Evolutionary conservation across 2,329 filamentous ascomycete genomes (phyloP), one percentile per base, ranked within the genome.

Genomic region (Pseudogymnoascus sp.): DNA sequence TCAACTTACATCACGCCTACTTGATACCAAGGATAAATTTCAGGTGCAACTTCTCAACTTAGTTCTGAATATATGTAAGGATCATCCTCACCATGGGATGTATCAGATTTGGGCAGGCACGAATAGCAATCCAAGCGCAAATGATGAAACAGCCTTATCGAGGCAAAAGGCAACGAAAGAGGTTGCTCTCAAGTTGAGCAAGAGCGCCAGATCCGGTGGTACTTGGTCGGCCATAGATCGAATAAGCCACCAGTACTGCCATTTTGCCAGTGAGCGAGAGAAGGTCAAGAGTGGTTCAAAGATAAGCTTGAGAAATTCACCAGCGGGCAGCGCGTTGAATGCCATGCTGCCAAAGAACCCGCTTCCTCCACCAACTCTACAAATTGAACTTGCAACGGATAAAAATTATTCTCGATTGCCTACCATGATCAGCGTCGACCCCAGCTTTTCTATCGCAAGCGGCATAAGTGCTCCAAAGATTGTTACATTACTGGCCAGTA

Each of bases 71-170:
- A 96, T 99, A 62, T 97, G 93, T 71, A 81, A 84, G 9, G 92
- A 99, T 63, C 95, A 99, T 75, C 96, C 95, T 0, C 96, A 93
- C 73, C 96, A 99, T 72, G 92, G 92, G 59, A 93, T 97, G 87
- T 96, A 99, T 73, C 93, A 97, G 69, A 91, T 99, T 43, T 97
- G 93, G 80, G 90, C 93, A 2, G 88, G 89, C 21, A 87, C 85
- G 49, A 89, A 87, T 69, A 86, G 83, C 61, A 88, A 86, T 64
- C 83, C 82, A 60, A 86, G 88, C 68, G 81, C 80, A 61, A 87
- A 89, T 68, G 93, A 97, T 67, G 85, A 89, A 41, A 83, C 88
- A 3, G 89, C 90, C 0, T 78, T 87, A 18, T 88, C 89, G 4
- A 87, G 95, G 59, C 86, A 88, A 69, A 82, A 81, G 65, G 92